Evolutionary conservation across 805 yeast species (phyloP).

Genomic region (Sporopachydermia lactativora): DNA sequence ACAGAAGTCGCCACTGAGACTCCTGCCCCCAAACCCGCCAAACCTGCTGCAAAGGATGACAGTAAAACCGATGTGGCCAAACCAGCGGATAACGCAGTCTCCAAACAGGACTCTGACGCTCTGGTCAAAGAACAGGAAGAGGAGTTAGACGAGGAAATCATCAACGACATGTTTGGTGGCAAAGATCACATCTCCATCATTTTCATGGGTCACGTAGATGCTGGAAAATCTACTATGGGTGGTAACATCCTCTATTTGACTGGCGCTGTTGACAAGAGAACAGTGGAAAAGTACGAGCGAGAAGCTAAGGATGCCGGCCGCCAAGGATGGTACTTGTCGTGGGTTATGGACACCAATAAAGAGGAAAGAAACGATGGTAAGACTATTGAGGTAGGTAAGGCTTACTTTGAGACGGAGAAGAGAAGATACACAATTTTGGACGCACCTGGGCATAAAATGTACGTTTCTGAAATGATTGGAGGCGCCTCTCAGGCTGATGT

Average conservation of each 20-base stretch:
- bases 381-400: slow-evolving; percentile 97
- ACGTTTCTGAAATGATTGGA: slow-evolving; percentile 98
- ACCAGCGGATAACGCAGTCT: slow-evolving; percentile 10
- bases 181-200: slow-evolving; percentile 94
- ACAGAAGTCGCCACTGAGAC: slow-evolving; percentile 7
- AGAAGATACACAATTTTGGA: slow-evolving; percentile 96
- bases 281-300: slow-evolving; percentile 93
- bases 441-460: slow-evolving; percentile 99
- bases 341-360: slow-evolving; percentile 99
- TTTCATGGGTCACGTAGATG: slow-evolving; percentile 99
- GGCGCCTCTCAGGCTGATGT: slow-evolving; percentile 99
- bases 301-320: slow-evolving; percentile 99
- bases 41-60: slow-evolving; percentile 11
- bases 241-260: slow-evolving; percentile 89
- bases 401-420: slow-evolving; percentile 94
- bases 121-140: slow-evolving; percentile 61
- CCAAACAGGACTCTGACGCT: slow-evolving; percentile 29
- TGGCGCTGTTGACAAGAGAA: slow-evolving; percentile 97
- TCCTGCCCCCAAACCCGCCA: slow-evolving; percentile 11
- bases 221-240: slow-evolving; percentile 99
- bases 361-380: slow-evolving; percentile 99
- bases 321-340: slow-evolving; percentile 98
- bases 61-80: slow-evolving; percentile 10
- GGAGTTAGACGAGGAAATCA: slow-evolving; percentile 71
- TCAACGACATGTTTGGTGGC: slow-evolving; percentile 89